Evolutionary conservation across 2,329 filamentous ascomycete genomes (phyloP).

Genomic region (Fusarium sp.): DNA sequence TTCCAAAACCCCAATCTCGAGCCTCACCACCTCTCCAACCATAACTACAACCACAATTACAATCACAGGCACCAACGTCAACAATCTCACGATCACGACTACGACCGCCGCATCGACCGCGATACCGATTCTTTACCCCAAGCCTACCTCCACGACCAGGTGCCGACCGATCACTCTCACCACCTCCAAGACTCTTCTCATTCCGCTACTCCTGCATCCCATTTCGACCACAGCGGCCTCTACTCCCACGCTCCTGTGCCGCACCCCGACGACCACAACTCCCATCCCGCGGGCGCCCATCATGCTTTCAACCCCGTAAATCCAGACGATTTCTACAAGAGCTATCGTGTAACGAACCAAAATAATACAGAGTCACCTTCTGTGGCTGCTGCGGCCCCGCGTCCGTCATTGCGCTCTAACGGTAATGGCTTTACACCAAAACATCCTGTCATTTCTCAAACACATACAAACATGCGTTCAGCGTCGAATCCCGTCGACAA

Average conservation of each 20-base stretch:
- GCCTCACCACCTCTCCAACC: constrained; percentile 46
- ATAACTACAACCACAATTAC: constrained; percentile 2
- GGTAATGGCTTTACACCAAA: constrained; percentile 62
- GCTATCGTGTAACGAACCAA: constrained; percentile 56
- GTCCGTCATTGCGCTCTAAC: constrained; percentile 60
- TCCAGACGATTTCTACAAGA: constrained; percentile 67
- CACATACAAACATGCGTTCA: constrained; percentile 60
- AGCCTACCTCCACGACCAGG: constrained; percentile 42
- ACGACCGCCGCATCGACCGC: constrained; percentile 42
- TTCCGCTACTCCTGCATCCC: constrained; percentile 31
- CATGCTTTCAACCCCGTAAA: constrained; percentile 58
- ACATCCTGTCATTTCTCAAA: constrained; percentile 56
- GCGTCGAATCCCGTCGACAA: constrained; percentile 67
- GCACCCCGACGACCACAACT: constrained; percentile 39
- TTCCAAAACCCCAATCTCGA: constrained; percentile 40
- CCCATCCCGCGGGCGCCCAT: constrained; percentile 42
- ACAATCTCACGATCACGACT: constrained; percentile 46
- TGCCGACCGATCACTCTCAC: constrained; percentile 34
- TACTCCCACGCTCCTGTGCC: constrained; percentile 41
- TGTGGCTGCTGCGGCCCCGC: constrained; percentile 56
- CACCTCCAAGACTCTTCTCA: constrained; percentile 34
- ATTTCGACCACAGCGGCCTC: constrained; percentile 33
- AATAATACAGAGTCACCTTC: constrained; percentile 50
- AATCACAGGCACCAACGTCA: constrained; percentile 45
- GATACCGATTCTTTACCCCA: constrained; percentile 25